These are phyloP conservation scores for Sclerotinia borealis DNA, from an alignment of 2,329 filamentous ascomycete genomes.

Conservation along the genomic window DNA sequence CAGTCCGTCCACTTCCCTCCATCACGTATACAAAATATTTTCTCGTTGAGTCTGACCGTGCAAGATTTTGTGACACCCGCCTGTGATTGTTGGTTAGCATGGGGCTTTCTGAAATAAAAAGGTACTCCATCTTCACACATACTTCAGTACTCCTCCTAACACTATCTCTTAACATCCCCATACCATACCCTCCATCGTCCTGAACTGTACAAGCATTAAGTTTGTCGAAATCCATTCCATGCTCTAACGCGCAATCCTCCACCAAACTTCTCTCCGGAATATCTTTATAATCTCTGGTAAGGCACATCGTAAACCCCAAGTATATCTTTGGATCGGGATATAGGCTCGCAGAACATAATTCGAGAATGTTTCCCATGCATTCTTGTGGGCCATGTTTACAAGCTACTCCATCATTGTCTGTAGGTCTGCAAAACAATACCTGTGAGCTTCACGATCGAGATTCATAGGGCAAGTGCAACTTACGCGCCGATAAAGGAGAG, in stretches of 20 bases:
- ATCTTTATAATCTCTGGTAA: slow-evolving; percentile 65
- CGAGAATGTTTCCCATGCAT: slow-evolving; percentile 90
- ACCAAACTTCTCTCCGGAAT: slow-evolving; percentile 78
- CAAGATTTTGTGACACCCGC: slow-evolving; percentile 66
- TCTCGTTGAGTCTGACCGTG: slow-evolving; percentile 70
- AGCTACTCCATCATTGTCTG: slow-evolving; percentile 72
- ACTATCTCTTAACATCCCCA: slow-evolving; percentile 62
- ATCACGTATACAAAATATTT: slow-evolving; percentile 81
- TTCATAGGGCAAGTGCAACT: slow-evolving; percentile 43
- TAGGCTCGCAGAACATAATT: slow-evolving; percentile 79
- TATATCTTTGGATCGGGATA: slow-evolving; percentile 83
- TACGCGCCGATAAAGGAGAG: slow-evolving; percentile 74
- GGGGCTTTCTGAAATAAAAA: not conserved
- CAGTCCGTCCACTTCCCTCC: slow-evolving; percentile 75
- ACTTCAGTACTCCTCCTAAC: slow-evolving; percentile 57
- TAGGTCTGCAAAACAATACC: slow-evolving; percentile 41
- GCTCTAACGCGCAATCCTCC: slow-evolving; percentile 82
- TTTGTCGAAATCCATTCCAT: slow-evolving; percentile 75
- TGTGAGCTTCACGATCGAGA: not conserved
- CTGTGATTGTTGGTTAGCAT: slow-evolving; percentile 9
- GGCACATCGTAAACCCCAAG: slow-evolving; percentile 89
- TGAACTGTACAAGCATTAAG: slow-evolving; percentile 77
- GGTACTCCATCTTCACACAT: slow-evolving; percentile 29
- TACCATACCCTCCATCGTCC: slow-evolving; percentile 66
- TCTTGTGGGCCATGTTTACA: slow-evolving; percentile 88